phyloP scores from a whole-genome alignment of 257 asterid species.

The Solanum sitiens region DNA sequence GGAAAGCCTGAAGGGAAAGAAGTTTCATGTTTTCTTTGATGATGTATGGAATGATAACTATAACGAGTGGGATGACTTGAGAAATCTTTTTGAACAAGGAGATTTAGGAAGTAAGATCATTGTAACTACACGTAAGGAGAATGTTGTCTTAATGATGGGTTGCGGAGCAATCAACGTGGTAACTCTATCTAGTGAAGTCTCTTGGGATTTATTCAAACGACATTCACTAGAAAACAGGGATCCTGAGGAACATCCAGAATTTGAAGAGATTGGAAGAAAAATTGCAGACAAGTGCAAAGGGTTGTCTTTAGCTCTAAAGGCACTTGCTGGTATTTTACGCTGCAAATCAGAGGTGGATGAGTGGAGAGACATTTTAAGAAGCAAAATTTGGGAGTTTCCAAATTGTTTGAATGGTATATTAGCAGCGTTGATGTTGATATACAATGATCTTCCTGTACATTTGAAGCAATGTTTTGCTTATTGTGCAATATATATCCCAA shows the following conservation, averaged over 20 bases:
- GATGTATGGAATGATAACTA: no score
- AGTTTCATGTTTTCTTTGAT: no score
- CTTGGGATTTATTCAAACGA: background rate
- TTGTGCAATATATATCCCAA: constrained; percentile 19
- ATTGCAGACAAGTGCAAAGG: background rate
- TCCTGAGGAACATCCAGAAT: background rate
- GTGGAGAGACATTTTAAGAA: background rate
- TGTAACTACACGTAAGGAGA: no score
- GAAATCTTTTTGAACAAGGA: no score
- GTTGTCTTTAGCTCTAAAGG: background rate
- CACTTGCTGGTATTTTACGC: background rate
- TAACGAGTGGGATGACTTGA: no score
- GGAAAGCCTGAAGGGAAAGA: no score
- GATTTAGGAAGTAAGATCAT: no score
- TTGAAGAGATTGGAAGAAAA: background rate
- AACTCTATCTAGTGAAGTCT: background rate
- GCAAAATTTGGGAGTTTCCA: no score
- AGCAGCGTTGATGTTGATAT: constrained; percentile 7
- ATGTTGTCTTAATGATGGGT: no score
- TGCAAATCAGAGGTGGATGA: background rate
- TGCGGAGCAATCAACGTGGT: no score
- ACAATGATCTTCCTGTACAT: constrained; percentile 13
- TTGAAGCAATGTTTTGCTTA: constrained; percentile 10
- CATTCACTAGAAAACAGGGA: background rate
- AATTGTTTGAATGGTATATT: background rate